phyloP scores from a whole-genome alignment of 768 basidiomycete species.

The Tylopilus balloui region DNA sequence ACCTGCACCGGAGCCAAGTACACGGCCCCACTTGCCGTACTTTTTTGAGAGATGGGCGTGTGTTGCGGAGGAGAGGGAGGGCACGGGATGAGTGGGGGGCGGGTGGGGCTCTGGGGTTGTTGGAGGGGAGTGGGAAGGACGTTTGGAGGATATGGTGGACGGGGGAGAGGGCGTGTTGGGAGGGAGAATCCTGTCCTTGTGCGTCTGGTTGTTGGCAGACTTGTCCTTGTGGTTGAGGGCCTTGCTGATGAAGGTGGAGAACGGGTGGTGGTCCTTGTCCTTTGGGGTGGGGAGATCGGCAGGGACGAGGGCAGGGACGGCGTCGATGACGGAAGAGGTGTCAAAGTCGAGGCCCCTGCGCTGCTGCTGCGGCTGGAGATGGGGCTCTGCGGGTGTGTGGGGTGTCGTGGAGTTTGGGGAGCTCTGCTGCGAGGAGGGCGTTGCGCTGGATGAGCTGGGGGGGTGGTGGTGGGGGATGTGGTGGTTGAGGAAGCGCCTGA shows the following conservation, averaged over 20 bases:
- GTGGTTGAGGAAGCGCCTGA: slow-evolving; percentile 92
- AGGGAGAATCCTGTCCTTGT: slow-evolving; percentile 10
- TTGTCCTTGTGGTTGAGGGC: slow-evolving; percentile 33
- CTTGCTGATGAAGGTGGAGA: slow-evolving; percentile 34
- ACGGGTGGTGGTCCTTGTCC: slow-evolving; percentile 23
- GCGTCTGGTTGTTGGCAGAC: no score
- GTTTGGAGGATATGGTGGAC: slow-evolving; percentile 24
- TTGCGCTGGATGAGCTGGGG: slow-evolving; percentile 17
- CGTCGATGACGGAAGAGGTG: slow-evolving; percentile 31
- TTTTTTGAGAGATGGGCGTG: slow-evolving; percentile 95
- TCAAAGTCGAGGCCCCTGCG: slow-evolving; percentile 35
- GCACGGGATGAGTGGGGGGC: slow-evolving; percentile 36
- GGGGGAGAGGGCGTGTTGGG: slow-evolving; percentile 34
- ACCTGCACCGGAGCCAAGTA: slow-evolving; percentile 95
- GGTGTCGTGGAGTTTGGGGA: slow-evolving; percentile 23
- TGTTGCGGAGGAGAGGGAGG: slow-evolving; percentile 74
- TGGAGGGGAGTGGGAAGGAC: slow-evolving; percentile 26
- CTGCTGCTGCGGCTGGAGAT: slow-evolving; percentile 34
- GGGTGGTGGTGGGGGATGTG: slow-evolving; percentile 56
- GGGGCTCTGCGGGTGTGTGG: slow-evolving; percentile 30
- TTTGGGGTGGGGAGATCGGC: slow-evolving; percentile 15
- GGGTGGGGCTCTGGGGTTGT: slow-evolving; percentile 19
- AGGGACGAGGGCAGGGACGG: slow-evolving; percentile 25
- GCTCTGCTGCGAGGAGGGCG: slow-evolving; percentile 26
- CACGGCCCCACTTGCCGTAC: slow-evolving; percentile 98